phyloP scores from a whole-genome alignment of 176 grass and related monocot genomes.

The Urochloa ruziziensis region DNA sequence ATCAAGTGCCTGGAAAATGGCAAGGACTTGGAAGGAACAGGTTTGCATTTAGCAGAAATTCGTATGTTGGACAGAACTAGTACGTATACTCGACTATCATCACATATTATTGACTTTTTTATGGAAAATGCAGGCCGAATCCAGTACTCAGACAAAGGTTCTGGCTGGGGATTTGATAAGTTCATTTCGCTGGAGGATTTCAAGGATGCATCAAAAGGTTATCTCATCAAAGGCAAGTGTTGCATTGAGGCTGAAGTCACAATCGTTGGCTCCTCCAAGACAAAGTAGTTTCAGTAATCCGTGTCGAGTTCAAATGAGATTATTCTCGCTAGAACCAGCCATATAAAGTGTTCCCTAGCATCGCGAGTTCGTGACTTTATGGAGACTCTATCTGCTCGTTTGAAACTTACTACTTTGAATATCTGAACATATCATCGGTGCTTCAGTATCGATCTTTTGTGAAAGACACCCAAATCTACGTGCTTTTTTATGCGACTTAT shows the following conservation, averaged over 20 bases:
- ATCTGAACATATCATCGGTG: neutral
- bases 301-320: neutral
- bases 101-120: neutral
- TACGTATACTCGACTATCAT: neutral
- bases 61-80: neutral
- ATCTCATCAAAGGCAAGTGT: neutral
- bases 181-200: conserved; percentile 13
- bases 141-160: neutral
- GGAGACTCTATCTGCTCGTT: neutral
- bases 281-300: neutral
- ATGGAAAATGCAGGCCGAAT: neutral
- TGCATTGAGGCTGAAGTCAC: neutral
- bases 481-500: neutral
- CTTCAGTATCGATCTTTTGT: neutral
- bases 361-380: too few species aligned
- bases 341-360: neutral
- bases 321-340: neutral
- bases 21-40: neutral
- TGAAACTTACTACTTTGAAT: neutral
- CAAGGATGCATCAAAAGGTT: neutral
- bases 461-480: too few species aligned
- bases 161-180: neutral
- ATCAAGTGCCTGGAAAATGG: conserved; percentile 6
- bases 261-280: neutral
- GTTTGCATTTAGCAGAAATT: neutral